Evolutionary conservation across 768 basidiomycete species (phyloP).

Genomic region (Tricholoma furcatifolium): DNA sequence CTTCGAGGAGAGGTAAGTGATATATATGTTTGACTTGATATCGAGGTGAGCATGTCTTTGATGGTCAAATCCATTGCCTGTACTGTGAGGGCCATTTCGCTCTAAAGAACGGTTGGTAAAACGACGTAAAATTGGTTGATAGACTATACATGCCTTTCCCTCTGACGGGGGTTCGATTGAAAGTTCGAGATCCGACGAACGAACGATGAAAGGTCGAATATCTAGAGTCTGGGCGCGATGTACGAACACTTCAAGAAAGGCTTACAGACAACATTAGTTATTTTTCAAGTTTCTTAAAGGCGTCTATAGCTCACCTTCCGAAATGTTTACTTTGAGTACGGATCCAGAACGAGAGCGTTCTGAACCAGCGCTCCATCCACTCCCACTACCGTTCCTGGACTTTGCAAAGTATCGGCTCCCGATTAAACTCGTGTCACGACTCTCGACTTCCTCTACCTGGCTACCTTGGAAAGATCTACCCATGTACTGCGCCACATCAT

Average conservation of each 20-base stretch:
- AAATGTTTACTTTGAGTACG: slow-evolving; percentile 47
- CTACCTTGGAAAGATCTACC: slow-evolving; percentile 41
- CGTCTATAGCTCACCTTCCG: slow-evolving; percentile 38
- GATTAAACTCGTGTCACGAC: slow-evolving; percentile 64
- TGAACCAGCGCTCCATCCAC: slow-evolving; percentile 28
- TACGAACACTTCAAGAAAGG: slow-evolving; percentile 44
- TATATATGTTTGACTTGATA: slow-evolving; percentile 42
- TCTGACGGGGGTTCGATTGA: slow-evolving; percentile 68
- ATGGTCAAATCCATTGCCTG: slow-evolving; percentile 62
- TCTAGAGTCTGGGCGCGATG: slow-evolving; percentile 36
- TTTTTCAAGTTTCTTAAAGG: too few species aligned
- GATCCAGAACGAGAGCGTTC: slow-evolving; percentile 34
- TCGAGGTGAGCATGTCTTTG: slow-evolving; percentile 41
- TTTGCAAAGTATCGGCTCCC: slow-evolving; percentile 77
- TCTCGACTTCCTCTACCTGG: slow-evolving; percentile 31
- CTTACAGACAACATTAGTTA: too few species aligned
- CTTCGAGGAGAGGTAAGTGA: slow-evolving; percentile 54
- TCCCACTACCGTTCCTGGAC: slow-evolving; percentile 46
- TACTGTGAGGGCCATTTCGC: slow-evolving; percentile 67
- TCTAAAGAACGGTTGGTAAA: slow-evolving; percentile 37
- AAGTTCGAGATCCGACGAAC: slow-evolving; percentile 60
- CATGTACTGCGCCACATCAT: slow-evolving; percentile 76
- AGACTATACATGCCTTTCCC: slow-evolving; percentile 62
- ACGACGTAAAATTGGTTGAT: background rate
- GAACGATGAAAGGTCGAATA: slow-evolving; percentile 52